Base-by-base conservation (phyloP, 495 filamentous ascomycete genomes). In the Aspergillus sclerotioniger region DNA sequence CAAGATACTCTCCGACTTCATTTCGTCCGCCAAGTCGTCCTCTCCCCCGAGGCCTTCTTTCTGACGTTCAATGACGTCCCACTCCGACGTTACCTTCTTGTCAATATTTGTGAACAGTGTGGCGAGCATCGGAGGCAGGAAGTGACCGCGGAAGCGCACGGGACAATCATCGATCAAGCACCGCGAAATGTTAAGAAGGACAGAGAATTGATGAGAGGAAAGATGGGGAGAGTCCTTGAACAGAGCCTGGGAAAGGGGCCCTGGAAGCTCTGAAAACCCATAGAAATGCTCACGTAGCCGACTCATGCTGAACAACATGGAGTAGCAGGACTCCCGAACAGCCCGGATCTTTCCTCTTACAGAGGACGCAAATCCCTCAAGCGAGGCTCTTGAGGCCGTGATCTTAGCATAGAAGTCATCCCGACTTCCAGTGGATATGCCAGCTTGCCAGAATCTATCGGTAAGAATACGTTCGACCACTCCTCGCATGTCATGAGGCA, bases 371-470 rank as follows among this genome's bases (percentile, higher is more conserved):
- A 98, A 88, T 0, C 94, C 94, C 73, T 99, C 94, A 39, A 96
- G 80, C 0, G 92, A 96, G 46, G 82, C 80, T 73, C 90, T 94
- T 35, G 96, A 97, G 21, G 88, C 86, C 9, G 87, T 86, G 31
- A 99, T 92, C 43, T 87, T 83, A 43, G 94, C 90, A 71, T 96
- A 98, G 67, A 99, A 99, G 33, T 96, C 91, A 52, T 98, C 94
- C 63, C 91, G 88, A 62, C 89, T 97, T 25, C 96, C 94, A 60
- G 82, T 89, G 0, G 94, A 97, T 41, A 99, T 99, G 15, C 94
- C 94, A 15, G 93, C 89, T 81, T 99, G 94, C 94, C 94, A 99
- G 67, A 99, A 98, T 21, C 94, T 88, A 74, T 99, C 94, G 1
- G 91, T 96, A 16, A 99, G 75, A 47, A 97, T 90, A 6, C 90